Evolutionary conservation across 2,329 filamentous ascomycete species (phyloP), one percentile per base, ranked within the genome.

Genomic region (Colletotrichum sp.): DNA sequence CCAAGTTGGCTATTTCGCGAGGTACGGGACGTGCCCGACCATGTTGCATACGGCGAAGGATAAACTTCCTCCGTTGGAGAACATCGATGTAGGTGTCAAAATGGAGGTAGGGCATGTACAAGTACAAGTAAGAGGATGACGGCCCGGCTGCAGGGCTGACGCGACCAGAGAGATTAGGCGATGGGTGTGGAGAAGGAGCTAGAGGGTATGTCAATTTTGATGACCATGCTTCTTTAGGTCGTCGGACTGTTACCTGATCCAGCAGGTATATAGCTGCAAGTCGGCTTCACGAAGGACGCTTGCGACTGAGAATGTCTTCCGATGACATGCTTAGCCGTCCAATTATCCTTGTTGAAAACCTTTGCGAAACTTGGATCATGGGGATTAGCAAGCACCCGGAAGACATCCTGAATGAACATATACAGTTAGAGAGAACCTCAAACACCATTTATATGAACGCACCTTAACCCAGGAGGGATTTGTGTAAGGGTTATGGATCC

Each of bases 81-180:
- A 93, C 84, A 62, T 89, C 88, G 71, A 87, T 86, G 79, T 93
- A 93, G 0, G 90, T 92, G 78, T 93, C 92, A 80, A 92, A 93
- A 76, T 93, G 91, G 0, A 93, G 87, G 78, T 93, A 92, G 0
- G 91, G 91, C 1, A 92, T 81, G 72, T 90, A 91, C 1, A 91
- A 80, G 43, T 88, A 90, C 1, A 90, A 84, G 68, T 87, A 88
- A 43, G 60, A 66, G 8, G 74, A 74, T 6, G 74, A 76, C 4
- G 74, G 71, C 1, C 65, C 71, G 15, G 8, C 16, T 22, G 55
- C 52, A 18, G 83, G 79, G 18, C 66, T 75, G 1, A 22, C 27
- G 15, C 60, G 74, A 7, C 39, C 66, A 12, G 60, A 74, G 5
- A 10, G 79, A 74, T 28, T 76, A 15, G 62, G 80, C 10, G 69